Evolutionary conservation across 2,329 filamentous ascomycete species (phyloP).

Genomic region (Colletotrichum limetticola): DNA sequence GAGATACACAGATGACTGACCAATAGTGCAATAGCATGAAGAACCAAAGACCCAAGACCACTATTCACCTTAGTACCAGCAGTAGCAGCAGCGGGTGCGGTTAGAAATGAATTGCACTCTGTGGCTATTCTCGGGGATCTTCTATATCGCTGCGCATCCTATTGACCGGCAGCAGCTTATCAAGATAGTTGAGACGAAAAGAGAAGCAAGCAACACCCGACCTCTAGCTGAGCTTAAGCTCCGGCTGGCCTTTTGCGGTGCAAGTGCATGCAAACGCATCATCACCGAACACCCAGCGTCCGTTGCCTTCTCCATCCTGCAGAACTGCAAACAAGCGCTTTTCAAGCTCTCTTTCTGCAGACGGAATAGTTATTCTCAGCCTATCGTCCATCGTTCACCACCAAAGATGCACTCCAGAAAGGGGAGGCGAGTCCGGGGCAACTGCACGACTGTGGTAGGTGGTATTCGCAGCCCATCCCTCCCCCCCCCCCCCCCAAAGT

Average conservation of each 20-base stretch:
- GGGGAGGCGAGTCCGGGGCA: conserved; percentile 16
- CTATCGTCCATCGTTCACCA: neutral
- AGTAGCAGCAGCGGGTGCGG: neutral
- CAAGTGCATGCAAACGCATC: too few relatives aligned
- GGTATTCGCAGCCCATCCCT: conserved; percentile 1
- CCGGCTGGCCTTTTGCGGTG: neutral
- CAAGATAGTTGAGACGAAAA: conserved; percentile 8
- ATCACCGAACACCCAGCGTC: too few relatives aligned
- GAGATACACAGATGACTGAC: neutral
- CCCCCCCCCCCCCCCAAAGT: neutral
- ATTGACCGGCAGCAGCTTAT: conserved; percentile 7
- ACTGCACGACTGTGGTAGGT: conserved; percentile 27
- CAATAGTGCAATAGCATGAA: neutral
- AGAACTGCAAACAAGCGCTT: too few relatives aligned
- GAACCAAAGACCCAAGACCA: neutral
- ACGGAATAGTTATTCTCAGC: too few relatives aligned
- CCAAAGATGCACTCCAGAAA: neutral
- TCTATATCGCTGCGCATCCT: conserved; percentile 15
- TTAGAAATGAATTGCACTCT: conserved; percentile 21
- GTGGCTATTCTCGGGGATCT: conserved; percentile 20
- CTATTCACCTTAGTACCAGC: neutral
- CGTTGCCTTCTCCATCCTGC: too few relatives aligned
- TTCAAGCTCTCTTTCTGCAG: too few relatives aligned
- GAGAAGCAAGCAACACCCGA: neutral
- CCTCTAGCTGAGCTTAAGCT: neutral